Evolutionary conservation across 495 filamentous ascomycete species (phyloP).

Genomic region (Penicillium samsonianum): DNA sequence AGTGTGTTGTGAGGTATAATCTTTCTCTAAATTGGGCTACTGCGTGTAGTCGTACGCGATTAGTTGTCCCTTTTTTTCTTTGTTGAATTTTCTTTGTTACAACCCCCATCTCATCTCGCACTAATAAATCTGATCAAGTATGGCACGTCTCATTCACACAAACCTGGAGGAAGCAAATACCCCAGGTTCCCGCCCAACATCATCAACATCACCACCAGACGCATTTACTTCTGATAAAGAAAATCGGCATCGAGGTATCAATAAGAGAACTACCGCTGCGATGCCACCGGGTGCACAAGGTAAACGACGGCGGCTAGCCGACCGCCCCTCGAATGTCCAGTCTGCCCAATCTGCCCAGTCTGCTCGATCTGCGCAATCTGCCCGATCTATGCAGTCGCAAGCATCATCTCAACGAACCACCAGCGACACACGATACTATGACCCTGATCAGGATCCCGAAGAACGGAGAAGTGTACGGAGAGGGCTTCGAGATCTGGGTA

Average conservation of each 20-base stretch:
- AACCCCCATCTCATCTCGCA: constrained; percentile 9
- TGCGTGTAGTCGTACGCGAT: too few relatives aligned
- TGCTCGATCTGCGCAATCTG: background rate
- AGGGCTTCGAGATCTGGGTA: constrained; percentile 64
- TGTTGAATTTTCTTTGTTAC: constrained; percentile 14
- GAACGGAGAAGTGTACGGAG: constrained; percentile 71
- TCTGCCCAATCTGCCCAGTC: constrained; percentile 36
- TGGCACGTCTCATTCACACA: constrained; percentile 33
- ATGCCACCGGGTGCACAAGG: constrained; percentile 34
- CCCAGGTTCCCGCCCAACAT: constrained; percentile 34
- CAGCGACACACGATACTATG: constrained; percentile 60
- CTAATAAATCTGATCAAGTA: constrained; percentile 22
- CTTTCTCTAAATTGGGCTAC: background rate
- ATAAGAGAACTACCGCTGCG: constrained; percentile 26
- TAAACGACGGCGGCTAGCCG: constrained; percentile 48
- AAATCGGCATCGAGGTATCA: constrained; percentile 41
- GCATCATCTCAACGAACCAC: constrained; percentile 26
- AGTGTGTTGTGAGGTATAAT: background rate
- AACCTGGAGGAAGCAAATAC: constrained; percentile 25
- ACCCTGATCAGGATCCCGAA: constrained; percentile 85
- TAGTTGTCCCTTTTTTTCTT: background rate
- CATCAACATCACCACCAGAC: constrained; percentile 47
- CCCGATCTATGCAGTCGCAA: constrained; percentile 28
- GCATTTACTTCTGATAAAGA: constrained; percentile 60
- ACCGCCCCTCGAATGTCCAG: constrained; percentile 35